Evolutionary conservation across 331 rosid species (phyloP), one percentile per base, ranked within the genome.

Genomic region (Spiraea crenata): DNA sequence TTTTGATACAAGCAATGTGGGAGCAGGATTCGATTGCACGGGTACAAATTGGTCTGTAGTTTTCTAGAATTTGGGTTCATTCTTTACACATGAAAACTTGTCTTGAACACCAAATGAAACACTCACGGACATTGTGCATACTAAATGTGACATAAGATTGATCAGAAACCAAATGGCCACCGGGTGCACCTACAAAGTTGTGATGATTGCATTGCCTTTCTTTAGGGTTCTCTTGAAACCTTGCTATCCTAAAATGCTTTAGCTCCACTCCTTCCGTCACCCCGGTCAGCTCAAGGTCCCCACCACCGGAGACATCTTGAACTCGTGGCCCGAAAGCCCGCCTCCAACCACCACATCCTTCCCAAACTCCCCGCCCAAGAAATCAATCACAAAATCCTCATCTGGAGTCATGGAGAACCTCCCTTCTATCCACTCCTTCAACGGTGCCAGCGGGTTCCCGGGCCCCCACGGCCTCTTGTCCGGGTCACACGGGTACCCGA

Each of bases 271-370:
- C 86, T 19, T 82, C 62, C 0, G 96, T n/a, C 17, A 65, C 81
- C 59, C 96, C 99, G 2, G 46, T 71, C n/a, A 73, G 54, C 15
- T 59, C 95, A 52, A 93, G 86, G 16, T 93, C 91, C 96, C 99
- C 47, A 93, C 73, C 6, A 72, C 85, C 9, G 97, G 99, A n/a
- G 90, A 82, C 96, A 93, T 85, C 89, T 93, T 93, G 76, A 93
- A 91, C 25, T 97, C 99, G 14, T 93, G 97, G 50, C 99, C 99
- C 0, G 97, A 93, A 76, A 93, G 91, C 64, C 99, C 99, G 0
- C 84, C 95, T 5, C 99, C 99, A 2, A 91, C 20, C 63, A 91
- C 89, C 56, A 93, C 90, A 60, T 93, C 88, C 51, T 84, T 89
- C 67, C 71, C 86, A 7, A 90, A 85, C 72, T 81, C 86, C n/a